Percentiles rank a stretch among this genome's conserved stretches.
Conservation (phyloP, 805 yeast species). For the Candida parachauliodes region DNA sequence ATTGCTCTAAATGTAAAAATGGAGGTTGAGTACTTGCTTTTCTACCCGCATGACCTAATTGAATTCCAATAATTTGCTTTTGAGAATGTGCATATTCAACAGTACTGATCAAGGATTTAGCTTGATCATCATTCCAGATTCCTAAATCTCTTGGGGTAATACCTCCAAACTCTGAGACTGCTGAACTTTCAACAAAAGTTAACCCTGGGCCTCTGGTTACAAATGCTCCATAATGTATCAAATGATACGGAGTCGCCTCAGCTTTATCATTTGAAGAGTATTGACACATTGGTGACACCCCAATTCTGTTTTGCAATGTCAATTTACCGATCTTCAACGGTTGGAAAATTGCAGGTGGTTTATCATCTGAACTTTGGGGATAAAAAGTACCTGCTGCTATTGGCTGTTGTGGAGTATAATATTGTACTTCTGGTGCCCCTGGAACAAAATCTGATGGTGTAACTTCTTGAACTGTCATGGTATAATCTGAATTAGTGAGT, state of each 20-base stretch:
- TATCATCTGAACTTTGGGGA: slow-evolving; percentile 13
- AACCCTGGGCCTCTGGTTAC: slow-evolving; percentile 50
- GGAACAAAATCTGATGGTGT: slow-evolving; percentile 8
- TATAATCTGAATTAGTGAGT: background rate
- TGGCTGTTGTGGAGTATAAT: slow-evolving; percentile 30
- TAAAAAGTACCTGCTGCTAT: slow-evolving; percentile 30
- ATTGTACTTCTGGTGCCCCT: slow-evolving; percentile 14
- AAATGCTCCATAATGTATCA: slow-evolving; percentile 46
- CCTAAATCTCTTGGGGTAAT: slow-evolving; percentile 47
- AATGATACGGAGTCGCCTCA: slow-evolving; percentile 43
- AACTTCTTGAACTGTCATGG: slow-evolving; percentile 4
- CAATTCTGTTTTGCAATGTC: slow-evolving; percentile 47
- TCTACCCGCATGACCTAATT: slow-evolving; percentile 55
- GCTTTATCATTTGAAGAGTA: slow-evolving; percentile 43
- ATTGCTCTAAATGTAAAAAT: slow-evolving; percentile 25
- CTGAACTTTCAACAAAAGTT: slow-evolving; percentile 44
- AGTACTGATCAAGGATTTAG: slow-evolving; percentile 32
- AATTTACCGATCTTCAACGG: slow-evolving; percentile 41
- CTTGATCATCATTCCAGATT: slow-evolving; percentile 49
- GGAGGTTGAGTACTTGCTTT: slow-evolving; percentile 34
- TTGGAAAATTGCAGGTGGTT: slow-evolving; percentile 38
- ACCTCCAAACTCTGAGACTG: slow-evolving; percentile 40
- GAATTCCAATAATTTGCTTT: slow-evolving; percentile 46
- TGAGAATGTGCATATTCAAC: slow-evolving; percentile 47
- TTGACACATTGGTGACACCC: slow-evolving; percentile 56